phyloP scores from a whole-genome alignment of 306 rosid genomes.

The Lagenaria siceraria region DNA sequence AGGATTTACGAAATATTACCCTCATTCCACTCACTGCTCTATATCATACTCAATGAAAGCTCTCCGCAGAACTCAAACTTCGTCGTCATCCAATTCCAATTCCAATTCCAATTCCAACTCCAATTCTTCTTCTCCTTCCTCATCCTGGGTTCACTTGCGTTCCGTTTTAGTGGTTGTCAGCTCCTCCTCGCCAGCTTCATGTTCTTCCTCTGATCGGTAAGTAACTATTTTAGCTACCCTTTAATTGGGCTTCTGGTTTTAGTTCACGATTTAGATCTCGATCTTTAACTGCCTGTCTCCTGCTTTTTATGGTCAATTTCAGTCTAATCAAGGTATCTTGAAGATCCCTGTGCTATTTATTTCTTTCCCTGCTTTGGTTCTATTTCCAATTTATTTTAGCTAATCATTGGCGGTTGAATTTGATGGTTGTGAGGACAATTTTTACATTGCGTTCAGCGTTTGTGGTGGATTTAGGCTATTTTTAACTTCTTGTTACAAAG shows the following conservation, averaged over 20 bases:
- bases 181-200: conserved; percentile 92
- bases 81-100: conserved; percentile 40
- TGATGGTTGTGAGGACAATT: not conserved
- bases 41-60: conserved; percentile 48
- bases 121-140: conserved; percentile 20
- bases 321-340: not conserved
- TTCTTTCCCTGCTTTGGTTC: not conserved
- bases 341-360: not conserved
- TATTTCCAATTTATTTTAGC: not conserved
- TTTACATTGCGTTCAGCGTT: not conserved
- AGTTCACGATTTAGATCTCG: conserved; percentile 5
- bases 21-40: not conserved
- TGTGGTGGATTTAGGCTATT: not conserved
- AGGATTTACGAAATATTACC: not conserved
- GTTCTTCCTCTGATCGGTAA: conserved; percentile 96
- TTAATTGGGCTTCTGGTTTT: not conserved
- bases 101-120: not conserved
- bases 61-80: conserved; percentile 74
- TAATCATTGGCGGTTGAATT: not conserved
- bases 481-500: not conserved
- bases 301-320: not conserved
- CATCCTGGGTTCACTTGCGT: conserved; percentile 97
- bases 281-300: not conserved
- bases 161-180: conserved; percentile 91
- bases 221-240: conserved; percentile 13